Evolutionary conservation across 1,139 yeast genomes (phyloP).

Genomic region (Diutina siamensis): DNA sequence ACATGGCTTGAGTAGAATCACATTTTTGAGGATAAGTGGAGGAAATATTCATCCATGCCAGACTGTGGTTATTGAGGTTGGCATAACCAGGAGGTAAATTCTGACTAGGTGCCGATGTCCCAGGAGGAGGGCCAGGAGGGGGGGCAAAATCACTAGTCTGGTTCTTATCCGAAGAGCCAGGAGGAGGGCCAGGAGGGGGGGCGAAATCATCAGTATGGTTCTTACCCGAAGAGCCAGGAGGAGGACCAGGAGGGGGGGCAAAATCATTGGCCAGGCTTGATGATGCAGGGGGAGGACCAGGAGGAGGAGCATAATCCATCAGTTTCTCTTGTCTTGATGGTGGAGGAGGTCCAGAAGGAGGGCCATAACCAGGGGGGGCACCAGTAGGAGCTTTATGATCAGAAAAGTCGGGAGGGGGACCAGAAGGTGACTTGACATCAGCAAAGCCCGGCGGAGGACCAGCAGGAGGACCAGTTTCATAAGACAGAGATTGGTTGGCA

Average conservation of each 20-base stretch:
- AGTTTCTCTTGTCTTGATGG: neutral
- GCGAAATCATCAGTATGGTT: neutral
- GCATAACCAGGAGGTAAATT: constrained; percentile 2
- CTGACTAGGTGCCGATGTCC: too few relatives aligned
- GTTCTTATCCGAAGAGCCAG: neutral
- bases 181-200: constrained; percentile 5
- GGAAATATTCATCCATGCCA: neutral
- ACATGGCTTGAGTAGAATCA: neutral
- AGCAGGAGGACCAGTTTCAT: neutral
- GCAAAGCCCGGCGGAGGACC: constrained; percentile 1
- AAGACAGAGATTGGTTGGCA: neutral
- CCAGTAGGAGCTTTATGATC: neutral
- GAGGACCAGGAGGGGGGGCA: neutral
- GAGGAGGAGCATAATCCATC: constrained; percentile 1
- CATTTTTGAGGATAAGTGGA: constrained; percentile 1
- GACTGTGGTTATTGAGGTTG: neutral
- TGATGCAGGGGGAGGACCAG: neutral
- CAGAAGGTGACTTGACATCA: too few relatives aligned
- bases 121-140: neutral
- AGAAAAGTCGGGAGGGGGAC: neutral
- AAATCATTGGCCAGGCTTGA: too few relatives aligned
- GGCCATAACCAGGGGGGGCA: neutral
- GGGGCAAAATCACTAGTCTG: neutral
- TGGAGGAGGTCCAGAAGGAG: constrained; percentile 4
- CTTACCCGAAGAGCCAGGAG: neutral